Conservation (phyloP, 305 asterid species). For the Solanum hybrid region DNA sequence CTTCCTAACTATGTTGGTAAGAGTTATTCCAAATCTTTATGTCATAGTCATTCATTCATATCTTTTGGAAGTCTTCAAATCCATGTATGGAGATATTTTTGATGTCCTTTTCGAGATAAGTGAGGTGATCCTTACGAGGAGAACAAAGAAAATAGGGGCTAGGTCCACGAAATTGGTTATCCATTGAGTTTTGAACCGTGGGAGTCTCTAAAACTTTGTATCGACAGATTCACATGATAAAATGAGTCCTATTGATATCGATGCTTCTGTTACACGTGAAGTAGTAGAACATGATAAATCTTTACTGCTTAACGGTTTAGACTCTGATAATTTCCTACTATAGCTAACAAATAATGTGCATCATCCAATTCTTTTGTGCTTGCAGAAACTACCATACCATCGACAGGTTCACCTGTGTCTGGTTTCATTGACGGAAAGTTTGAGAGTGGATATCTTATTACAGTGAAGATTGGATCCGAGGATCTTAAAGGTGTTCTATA, state of each 20-base stretch:
- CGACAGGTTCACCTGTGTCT: slow-evolving; percentile 35
- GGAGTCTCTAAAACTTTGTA: not conserved
- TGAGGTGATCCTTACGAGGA: not conserved
- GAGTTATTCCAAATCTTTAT: not conserved
- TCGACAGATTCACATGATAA: not conserved
- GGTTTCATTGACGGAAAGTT: slow-evolving; percentile 89
- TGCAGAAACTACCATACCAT: slow-evolving; percentile 22
- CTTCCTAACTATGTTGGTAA: not conserved
- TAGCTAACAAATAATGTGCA: not conserved
- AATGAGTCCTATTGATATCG: not conserved
- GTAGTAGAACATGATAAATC: not conserved
- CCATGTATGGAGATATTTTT: not conserved
- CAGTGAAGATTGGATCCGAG: slow-evolving; percentile 60
- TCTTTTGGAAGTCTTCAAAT: not conserved
- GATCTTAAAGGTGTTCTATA: slow-evolving; percentile 76
- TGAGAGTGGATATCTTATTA: slow-evolving; percentile 76
- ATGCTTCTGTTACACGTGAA: not conserved
- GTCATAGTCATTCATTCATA: not conserved
- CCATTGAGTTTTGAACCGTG: not conserved
- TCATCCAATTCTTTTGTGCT: not conserved
- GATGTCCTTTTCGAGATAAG: not conserved
- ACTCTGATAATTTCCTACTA: not conserved
- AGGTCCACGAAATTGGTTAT: not conserved
- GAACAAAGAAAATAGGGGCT: not conserved
- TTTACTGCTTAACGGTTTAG: not conserved